Conservation (phyloP, 1,139 yeast species). For the Pichia sp. region DNA sequence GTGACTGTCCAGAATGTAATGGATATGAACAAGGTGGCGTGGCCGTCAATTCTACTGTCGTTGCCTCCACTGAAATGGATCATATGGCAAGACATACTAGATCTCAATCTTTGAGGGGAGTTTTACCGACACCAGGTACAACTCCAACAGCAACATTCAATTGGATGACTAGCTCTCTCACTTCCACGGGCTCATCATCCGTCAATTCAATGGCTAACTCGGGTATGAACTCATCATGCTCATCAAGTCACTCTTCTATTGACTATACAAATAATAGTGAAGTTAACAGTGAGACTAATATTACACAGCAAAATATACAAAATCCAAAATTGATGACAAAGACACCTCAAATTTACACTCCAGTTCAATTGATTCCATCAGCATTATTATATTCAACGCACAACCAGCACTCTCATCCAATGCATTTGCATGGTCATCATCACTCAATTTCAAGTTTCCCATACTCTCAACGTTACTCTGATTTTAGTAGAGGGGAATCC, state of each 20-base stretch:
- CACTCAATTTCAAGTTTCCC: too few species aligned
- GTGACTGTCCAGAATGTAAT: neutral
- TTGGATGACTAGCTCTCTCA: constrained; percentile 4
- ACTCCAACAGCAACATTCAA: constrained; percentile 20
- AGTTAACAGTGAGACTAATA: too few species aligned
- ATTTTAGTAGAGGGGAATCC: constrained; percentile 6
- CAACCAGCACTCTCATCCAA: constrained; percentile 1
- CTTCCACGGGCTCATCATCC: neutral
- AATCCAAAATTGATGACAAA: constrained; percentile 6
- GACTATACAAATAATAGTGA: neutral
- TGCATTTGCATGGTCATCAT: neutral
- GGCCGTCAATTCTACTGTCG: neutral
- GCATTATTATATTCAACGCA: constrained; percentile 6
- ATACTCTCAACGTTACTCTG: constrained; percentile 11
- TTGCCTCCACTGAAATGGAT: neutral
- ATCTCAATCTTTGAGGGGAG: constrained; percentile 18
- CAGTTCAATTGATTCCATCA: constrained; percentile 17
- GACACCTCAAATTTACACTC: constrained; percentile 18
- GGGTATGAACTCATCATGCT: too few species aligned
- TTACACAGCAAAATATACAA: neutral
- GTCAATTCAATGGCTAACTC: neutral
- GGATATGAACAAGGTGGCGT: neutral
- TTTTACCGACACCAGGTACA: constrained; percentile 26
- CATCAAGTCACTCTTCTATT: constrained; percentile 1
- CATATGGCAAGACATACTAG: constrained; percentile 11